These are phyloP conservation scores for Metschnikowia lunata DNA, from an alignment of 805 yeast genomes.

Conservation along the genomic window DNA sequence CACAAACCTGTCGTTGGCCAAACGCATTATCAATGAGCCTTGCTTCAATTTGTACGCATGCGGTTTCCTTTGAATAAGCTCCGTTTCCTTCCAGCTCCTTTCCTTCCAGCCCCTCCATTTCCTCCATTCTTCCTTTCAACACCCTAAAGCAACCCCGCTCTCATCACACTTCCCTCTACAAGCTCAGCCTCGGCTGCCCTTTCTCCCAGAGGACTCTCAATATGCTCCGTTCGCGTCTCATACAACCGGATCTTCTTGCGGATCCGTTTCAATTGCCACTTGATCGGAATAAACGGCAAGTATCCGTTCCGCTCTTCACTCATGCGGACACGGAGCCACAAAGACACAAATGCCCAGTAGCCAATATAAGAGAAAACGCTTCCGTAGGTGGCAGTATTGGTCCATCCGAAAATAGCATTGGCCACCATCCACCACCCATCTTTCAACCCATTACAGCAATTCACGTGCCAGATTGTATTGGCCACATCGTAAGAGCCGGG, in stretches of 20 bases:
- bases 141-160: background rate
- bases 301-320: slow-evolving; percentile 37
- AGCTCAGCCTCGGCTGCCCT: slow-evolving; percentile 16
- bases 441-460: slow-evolving; percentile 42
- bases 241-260: slow-evolving; percentile 28
- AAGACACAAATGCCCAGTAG: slow-evolving; percentile 35
- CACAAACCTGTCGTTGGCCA: slow-evolving; percentile 20
- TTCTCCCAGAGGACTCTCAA: slow-evolving; percentile 1
- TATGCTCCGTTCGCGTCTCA: slow-evolving; percentile 12
- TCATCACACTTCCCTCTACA: slow-evolving; percentile 1
- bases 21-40: slow-evolving; percentile 46
- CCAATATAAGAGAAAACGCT: slow-evolving; percentile 34
- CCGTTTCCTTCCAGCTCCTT: no score
- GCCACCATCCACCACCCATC: slow-evolving; percentile 47
- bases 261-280: slow-evolving; percentile 55
- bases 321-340: slow-evolving; percentile 27
- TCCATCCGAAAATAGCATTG: slow-evolving; percentile 45
- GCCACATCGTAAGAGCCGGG: slow-evolving; percentile 43
- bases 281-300: slow-evolving; percentile 49
- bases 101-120: no score
- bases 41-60: slow-evolving; percentile 10
- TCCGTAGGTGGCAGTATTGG: slow-evolving; percentile 43
- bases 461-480: slow-evolving; percentile 43
- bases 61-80: no score
- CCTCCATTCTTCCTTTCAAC: no score